Conservation (phyloP, 2,329 filamentous ascomycete species). For the Clonostachys chloroleuca region DNA sequence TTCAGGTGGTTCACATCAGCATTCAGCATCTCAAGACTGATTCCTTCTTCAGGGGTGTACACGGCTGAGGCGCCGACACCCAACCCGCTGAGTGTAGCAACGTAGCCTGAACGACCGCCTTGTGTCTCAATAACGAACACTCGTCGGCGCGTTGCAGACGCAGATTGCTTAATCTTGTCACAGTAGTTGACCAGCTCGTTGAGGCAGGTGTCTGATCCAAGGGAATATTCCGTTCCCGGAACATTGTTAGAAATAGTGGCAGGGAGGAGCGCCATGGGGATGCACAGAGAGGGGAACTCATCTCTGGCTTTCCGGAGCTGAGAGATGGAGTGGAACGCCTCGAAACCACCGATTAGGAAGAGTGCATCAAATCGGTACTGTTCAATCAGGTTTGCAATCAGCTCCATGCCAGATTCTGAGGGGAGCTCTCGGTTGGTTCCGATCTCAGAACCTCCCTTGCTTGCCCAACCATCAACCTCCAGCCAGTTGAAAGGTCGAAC, state of each 20-base stretch:
- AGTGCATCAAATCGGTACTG: constrained; percentile 86
- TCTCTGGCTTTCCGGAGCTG: constrained; percentile 79
- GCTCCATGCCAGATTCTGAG: constrained; percentile 76
- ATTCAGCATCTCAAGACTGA: constrained; percentile 88
- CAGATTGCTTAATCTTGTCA: constrained; percentile 96
- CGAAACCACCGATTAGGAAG: constrained; percentile 91
- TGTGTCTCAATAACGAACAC: constrained; percentile 99
- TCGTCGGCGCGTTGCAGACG: constrained; percentile 84
- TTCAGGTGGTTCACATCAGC: constrained; percentile 87
- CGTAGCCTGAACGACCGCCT: constrained; percentile 89
- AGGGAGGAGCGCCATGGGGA: constrained; percentile 85
- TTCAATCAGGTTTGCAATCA: constrained; percentile 77
- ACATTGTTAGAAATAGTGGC: constrained; percentile 99
- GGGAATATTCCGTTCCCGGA: constrained; percentile 92
- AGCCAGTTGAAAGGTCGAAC: constrained; percentile 88
- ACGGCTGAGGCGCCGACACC: constrained; percentile 90
- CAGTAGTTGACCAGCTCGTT: constrained; percentile 95
- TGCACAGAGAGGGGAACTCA: constrained; percentile 80
- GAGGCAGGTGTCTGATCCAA: constrained; percentile 93
- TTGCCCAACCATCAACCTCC: constrained; percentile 92
- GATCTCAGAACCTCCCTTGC: constrained; percentile 95
- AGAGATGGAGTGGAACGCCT: constrained; percentile 89
- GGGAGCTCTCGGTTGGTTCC: constrained; percentile 95
- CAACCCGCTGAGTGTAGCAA: constrained; percentile 85
- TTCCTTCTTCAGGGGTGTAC: constrained; percentile 95